Evolutionary conservation across 2,329 filamentous ascomycete species (phyloP), one percentile per base, ranked within the genome.

Genomic region (Seiridium cupressi): DNA sequence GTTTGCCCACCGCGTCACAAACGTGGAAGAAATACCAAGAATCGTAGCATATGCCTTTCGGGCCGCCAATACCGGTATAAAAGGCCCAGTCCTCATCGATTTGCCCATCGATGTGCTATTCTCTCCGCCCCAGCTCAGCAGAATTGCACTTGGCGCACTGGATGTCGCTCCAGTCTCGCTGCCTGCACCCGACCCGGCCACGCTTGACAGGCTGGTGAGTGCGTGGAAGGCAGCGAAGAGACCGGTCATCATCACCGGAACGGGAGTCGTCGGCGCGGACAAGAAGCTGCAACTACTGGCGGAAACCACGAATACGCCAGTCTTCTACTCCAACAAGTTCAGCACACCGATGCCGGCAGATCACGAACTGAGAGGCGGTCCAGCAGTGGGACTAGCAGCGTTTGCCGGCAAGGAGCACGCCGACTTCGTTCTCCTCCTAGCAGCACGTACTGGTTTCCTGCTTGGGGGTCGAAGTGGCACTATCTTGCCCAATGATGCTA

Each of bases 1-100:
- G 56, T 80, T 80, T 58, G 75, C 74, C 2, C 77, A 80, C 63
- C 74, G 77, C 0, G 71, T 80, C 32, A 77, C 76, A 0, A 73
- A 73, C 48, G 73, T 76, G 0, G 76, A 76, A 55, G 78, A 81
- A 61, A 77, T 77, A 36, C 78, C 78, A 4, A 67, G 79, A 9
- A 69, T 81, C n/a, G 70, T 79, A 3, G 74, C 75, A 13, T 71
- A 77, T 58, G 79, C 77, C 3, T 73, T 75, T 59, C 66, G 76
- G 31, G 71, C 72, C 8, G 73, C 78, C 3, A 71, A 70, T 44
- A 68, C 76, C 1, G 76, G 77, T 11, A 69, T 73, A 18, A 77
- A 77, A 34, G 79, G 77, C 34, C 74, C 72, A 48, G 73, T 74
- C 0, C 59, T 76, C 31, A 65, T 77, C 32, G 75, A 77, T 57